Base-by-base conservation (phyloP, 805 yeast species). In the Cyberlindnera americana region DNA sequence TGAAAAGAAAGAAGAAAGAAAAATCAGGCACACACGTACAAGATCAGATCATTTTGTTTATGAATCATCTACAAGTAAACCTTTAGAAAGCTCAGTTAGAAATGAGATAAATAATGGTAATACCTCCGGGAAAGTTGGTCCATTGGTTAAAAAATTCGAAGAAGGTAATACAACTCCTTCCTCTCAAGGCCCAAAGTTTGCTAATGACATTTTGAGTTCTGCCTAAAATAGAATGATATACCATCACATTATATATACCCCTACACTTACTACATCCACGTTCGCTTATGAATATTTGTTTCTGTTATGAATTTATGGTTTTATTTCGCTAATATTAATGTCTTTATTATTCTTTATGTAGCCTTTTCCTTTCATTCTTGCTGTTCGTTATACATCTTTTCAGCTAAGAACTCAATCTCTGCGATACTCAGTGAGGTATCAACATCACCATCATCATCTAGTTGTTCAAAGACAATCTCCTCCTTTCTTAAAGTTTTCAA, bases 371-470 rank as follows among this genome's bases (percentile, higher is more conserved):
- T 6, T 18, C 13, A 8, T 19, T 17, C 17, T 11, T 34, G 18
- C 19, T 29, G 41, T 18, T 38, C 38, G 5, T 25, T 38, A 34
- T 65, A 72, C 52, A 75, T 71, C 16, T 63, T 66, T 44, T 78
- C 81, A 0, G 84, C 81, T 52, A 79, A 61, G 13, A 61, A 56
- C 54, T 81, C 87, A 41, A 81, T 72, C 45, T 82, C 88, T 9
- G 48, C 58, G 25, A 81, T 56, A 26, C 68, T 74, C 39, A 80
- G 52, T 8, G 66, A 72, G 18, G 67, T 65, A 48, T 54, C 65
- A 49, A 34, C 65, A 29, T 65, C 57, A 12, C 61, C 72, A 10
- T 64, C 57, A n/a, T 61, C 56, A 19, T 65, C 68, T 23, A 62
- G 49, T 47, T 79, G 78, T 47, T 80, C 84, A 54, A 78, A 80